Base-by-base conservation (phyloP, 345 rosid genomes). In the Sonneratia caseolaris region DNA sequence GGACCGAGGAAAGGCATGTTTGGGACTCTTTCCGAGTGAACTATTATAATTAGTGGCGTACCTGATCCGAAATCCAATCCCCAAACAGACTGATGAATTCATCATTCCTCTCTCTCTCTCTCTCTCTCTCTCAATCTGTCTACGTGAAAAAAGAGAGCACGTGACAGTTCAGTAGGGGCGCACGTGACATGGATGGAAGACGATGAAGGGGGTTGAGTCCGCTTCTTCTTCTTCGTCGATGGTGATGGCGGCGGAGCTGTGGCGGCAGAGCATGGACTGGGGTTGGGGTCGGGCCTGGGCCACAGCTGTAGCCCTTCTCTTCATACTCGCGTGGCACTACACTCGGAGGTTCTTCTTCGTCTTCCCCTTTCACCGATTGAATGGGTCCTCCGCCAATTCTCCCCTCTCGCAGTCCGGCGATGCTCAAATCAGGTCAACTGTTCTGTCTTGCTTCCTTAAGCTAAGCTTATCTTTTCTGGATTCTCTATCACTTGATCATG, bases 251-350 rank as follows among this genome's bases (percentile, higher is more conserved):
- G 72, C 38, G 64, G 72, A 70, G 16, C 47, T 71, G 24, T 56
- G 73, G 73, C 13, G 66, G 68, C 12, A 61, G 66, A 42, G 18
- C 35, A 48, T 15, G 55, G 67, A 53, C 4, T 53, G 62, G 59
- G 67, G 66, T 4, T 57, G 32, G 35, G 64, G 64, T 32, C 65
- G 75, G 75, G 68, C 74, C 64, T 72, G 75, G 75, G 68, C 74
- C 68, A 72, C 74, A 59, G 68, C 59, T 16, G 74, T 70, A 9
- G 73, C 73, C 48, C 51, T 59, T 53, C 73, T 59, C 35, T 56
- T 71, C 73, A 56, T 59, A 64, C 42, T 71, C 13, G 24, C 36
- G 3, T 71, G 18, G 47, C 73, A 71, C 53, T 49, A 35, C 59
- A 45, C 59, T 69, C 61, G 70, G 42, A 38, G 70, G 49, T 55